Evolutionary conservation across 2,329 filamentous ascomycete genomes (phyloP), one percentile per base, ranked within the genome.

Genomic region (Trichoderma sp.): DNA sequence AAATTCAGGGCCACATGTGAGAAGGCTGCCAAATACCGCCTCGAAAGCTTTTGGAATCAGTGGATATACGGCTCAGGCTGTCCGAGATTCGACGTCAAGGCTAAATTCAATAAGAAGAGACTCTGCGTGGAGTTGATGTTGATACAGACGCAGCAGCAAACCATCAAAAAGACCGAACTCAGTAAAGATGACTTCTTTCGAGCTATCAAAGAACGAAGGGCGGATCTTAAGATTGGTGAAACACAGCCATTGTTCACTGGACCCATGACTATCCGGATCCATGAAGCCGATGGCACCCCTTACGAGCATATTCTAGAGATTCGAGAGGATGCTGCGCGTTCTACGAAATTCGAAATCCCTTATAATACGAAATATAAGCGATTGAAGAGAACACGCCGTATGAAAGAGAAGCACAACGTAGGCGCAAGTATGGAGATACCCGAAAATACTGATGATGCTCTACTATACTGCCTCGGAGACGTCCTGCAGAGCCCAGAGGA

Each of bases 321-420:
- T 77, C 94, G 94, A 70, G 94, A 97, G 73, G 90, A 91, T 32
- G 87, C 89, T 16, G 92, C 91, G 2, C 93, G 91, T 73, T 83
- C 82, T 1, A 85, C 85, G 28, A 96, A 92, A 77, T 92, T 98
- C 70, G 94, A 97, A 71, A 97, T 99, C 70, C 94, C 95, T 0
- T 99, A 99, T 81, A 98, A 98, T 75, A 99, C 96, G 0, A 99
- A 99, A 78, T 99, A 99, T 82, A 99, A 98, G 82, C 90, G 96
- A 10, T 85, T 99, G 3, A 99, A 99, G 83, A 86, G 94, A 58
- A 97, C 92, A 69, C 88, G 91, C 55, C 85, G 92, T 37, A 89
- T 95, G 77, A 94, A 94, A 77, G 93, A 97, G 77, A 89, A 92
- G 70, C 89, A 82, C 59, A 78, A 77, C 54, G 77, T 74, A 18